phyloP scores from a whole-genome alignment of 2,329 filamentous ascomycete species.

The Pleomassaria siparia region DNA sequence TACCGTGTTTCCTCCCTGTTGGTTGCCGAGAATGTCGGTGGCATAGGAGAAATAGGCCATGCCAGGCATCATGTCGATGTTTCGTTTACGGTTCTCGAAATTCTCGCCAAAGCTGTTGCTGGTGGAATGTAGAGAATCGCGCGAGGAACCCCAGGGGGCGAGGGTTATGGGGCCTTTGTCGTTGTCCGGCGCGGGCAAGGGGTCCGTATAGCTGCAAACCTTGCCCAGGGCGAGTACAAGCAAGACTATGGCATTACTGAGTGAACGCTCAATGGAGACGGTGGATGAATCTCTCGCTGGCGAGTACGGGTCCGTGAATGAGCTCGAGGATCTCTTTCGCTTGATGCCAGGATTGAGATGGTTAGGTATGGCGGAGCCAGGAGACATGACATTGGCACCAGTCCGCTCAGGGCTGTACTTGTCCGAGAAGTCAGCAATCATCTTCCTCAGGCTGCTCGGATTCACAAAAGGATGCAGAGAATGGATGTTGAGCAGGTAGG shows the following conservation, averaged over 20 bases:
- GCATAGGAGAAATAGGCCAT: conserved; percentile 87
- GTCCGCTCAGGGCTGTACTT: conserved; percentile 34
- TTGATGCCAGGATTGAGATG: conserved; percentile 33
- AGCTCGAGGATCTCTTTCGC: conserved; percentile 37
- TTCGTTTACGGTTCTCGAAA: conserved; percentile 49
- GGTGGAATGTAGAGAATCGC: conserved; percentile 43
- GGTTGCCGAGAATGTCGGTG: conserved; percentile 80
- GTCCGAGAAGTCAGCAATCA: conserved; percentile 52
- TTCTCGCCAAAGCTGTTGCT: conserved; percentile 35
- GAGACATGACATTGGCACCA: conserved; percentile 22
- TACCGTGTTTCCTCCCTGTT: conserved; percentile 76
- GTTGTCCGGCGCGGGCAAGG: conserved; percentile 59
- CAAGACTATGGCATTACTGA: conserved; percentile 74
- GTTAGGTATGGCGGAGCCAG: conserved; percentile 18
- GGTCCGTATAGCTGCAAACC: conserved; percentile 63
- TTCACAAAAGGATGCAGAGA: conserved; percentile 66
- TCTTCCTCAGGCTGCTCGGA: conserved; percentile 52
- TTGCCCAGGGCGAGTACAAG: conserved; percentile 84
- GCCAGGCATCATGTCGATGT: conserved; percentile 84
- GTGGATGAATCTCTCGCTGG: conserved; percentile 2
- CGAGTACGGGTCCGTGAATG: conserved; percentile 27
- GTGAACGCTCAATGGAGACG: conserved; percentile 27
- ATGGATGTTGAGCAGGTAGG: conserved; percentile 63
- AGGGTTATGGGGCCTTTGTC: conserved; percentile 37
- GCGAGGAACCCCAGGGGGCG: conserved; percentile 25